Percentiles rank a stretch among this genome's conserved stretches.
Conservation (phyloP, 352 stramenopile species). For the Phytophthora tubulina region DNA sequence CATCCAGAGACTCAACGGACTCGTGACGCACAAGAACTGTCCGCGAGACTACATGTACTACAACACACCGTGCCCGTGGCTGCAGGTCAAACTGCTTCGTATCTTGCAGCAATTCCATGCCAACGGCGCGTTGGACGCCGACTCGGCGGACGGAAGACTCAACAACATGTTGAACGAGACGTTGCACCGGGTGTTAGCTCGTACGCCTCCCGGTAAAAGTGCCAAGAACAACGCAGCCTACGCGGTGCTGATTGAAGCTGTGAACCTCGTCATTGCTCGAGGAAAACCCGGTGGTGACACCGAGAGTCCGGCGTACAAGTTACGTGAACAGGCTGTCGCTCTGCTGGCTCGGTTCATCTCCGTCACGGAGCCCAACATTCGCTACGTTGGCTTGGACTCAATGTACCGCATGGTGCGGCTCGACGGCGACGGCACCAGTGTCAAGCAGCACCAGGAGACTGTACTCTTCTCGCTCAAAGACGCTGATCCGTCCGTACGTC, state of each 20-base stretch:
- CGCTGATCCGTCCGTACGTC: constrained; percentile 96
- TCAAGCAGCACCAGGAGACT: constrained; percentile 96
- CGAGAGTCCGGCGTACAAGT: constrained; percentile 64
- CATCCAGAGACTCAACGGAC: constrained; percentile 91
- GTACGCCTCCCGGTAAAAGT: constrained; percentile 81
- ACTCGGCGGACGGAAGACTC: constrained; percentile 46
- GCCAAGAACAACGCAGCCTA: constrained; percentile 98
- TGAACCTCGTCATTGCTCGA: constrained; percentile 97
- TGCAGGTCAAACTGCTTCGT: constrained; percentile 94
- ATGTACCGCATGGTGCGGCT: constrained; percentile 96
- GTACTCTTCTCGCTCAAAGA: constrained; percentile 98
- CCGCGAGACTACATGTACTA: constrained; percentile 98
- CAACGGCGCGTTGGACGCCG: constrained; percentile 63
- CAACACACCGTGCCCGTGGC: constrained; percentile 95
- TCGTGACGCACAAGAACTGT: constrained; percentile 96
- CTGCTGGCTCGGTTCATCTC: constrained; percentile 97
- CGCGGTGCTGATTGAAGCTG: constrained; percentile 97
- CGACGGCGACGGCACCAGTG: constrained; percentile 79
- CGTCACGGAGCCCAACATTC: constrained; percentile 97
- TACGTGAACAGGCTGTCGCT: constrained; percentile 93
- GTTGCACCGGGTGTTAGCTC: constrained; percentile 93
- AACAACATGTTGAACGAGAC: constrained; percentile 89
- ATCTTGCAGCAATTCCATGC: constrained; percentile 93
- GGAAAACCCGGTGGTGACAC: constrained; percentile 71
- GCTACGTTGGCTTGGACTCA: constrained; percentile 97